A percentile compares a stretch with the other conserved stretches of the same genome.
phyloP scores from a whole-genome alignment of 768 basidiomycete species.

The Ramaria sp. region DNA sequence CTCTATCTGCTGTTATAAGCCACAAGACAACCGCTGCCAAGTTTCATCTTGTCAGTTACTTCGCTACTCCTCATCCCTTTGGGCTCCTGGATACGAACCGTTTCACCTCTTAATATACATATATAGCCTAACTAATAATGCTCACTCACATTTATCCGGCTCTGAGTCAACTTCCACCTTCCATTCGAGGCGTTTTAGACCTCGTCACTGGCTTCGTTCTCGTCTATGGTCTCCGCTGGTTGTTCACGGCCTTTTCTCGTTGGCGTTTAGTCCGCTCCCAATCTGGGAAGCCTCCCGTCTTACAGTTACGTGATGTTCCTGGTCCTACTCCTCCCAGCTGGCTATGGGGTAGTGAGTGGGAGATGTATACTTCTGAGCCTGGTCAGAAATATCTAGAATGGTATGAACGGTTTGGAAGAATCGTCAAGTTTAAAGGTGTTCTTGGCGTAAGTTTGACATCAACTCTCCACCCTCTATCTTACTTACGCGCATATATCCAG shows the following conservation, averaged over 20 bases:
- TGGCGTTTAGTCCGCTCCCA: not conserved
- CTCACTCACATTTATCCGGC: not conserved
- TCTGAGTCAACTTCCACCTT: not conserved
- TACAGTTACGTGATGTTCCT: slow-evolving; percentile 33
- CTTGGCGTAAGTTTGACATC: slow-evolving; percentile 34
- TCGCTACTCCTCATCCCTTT: not conserved
- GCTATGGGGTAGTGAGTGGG: slow-evolving; percentile 55
- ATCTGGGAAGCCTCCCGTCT: not conserved
- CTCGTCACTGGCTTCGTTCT: slow-evolving; percentile 5
- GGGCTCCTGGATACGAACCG: not conserved
- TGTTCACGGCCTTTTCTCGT: not conserved
- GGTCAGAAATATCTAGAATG: slow-evolving; percentile 43
- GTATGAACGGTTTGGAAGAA: slow-evolving; percentile 42
- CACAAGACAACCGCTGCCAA: not conserved
- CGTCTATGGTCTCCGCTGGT: not conserved
- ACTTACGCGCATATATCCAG: slow-evolving; percentile 19
- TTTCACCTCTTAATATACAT: not conserved
- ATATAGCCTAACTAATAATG: not conserved
- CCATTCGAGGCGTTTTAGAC: not conserved
- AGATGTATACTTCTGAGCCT: slow-evolving; percentile 43
- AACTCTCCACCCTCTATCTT: slow-evolving; percentile 1
- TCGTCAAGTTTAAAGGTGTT: slow-evolving; percentile 46
- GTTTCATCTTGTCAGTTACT: not conserved
- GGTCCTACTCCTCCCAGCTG: slow-evolving; percentile 39
- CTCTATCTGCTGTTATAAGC: not conserved